phyloP scores from a whole-genome alignment of 2,329 filamentous ascomycete species.

The Penicillium sp. region DNA sequence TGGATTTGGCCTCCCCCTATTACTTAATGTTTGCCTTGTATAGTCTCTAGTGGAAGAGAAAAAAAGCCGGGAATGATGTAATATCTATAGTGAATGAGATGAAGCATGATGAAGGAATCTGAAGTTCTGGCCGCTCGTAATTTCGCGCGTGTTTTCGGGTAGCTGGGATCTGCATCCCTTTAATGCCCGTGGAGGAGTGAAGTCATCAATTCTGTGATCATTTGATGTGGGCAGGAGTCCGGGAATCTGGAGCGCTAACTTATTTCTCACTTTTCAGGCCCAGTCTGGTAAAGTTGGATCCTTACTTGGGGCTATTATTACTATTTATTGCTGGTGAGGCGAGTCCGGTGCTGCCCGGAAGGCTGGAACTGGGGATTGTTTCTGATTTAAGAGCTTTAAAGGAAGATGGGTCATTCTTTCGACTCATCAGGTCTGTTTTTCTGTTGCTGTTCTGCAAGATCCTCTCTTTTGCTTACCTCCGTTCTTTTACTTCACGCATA shows the following conservation, averaged over 20 bases:
- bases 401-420: neutral
- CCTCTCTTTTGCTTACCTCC: neutral
- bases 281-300: slow-evolving; percentile 15
- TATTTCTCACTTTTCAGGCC: neutral
- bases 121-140: neutral
- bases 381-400: slow-evolving; percentile 9
- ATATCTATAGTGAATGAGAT: neutral
- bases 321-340: slow-evolving; percentile 15
- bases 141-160: neutral
- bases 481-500: neutral
- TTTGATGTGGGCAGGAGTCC: neutral
- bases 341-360: slow-evolving; percentile 11
- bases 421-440: neutral
- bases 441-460: neutral
- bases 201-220: neutral
- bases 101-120: neutral
- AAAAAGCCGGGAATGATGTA: slow-evolving; percentile 1
- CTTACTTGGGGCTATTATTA: slow-evolving; percentile 16
- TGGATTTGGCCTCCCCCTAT: neutral
- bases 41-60: neutral
- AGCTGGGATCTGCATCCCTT: slow-evolving; percentile 5
- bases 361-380: slow-evolving; percentile 8
- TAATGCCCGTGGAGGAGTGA: neutral
- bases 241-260: neutral
- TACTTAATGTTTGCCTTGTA: slow-evolving; percentile 13